Conservation (phyloP, 257 asterid species). For the Plantago major region DNA sequence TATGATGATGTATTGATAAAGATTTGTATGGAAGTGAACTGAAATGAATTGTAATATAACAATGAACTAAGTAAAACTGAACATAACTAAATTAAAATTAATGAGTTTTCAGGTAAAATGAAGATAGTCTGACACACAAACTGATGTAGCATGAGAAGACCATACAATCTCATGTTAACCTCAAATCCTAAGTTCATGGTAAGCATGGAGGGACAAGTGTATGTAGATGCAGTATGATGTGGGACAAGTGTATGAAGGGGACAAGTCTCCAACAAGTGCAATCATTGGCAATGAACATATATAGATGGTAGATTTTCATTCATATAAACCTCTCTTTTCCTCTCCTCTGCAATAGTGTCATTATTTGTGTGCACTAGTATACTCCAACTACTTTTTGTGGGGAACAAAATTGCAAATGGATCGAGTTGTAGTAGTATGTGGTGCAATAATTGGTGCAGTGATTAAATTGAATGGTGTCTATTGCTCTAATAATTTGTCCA, state of each 20-base stretch:
- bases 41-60: too few species aligned
- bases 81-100: too few species aligned
- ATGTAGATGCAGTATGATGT: slow-evolving; percentile 7
- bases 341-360: too few species aligned
- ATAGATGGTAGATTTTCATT: slow-evolving; percentile 19
- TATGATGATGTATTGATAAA: too few species aligned
- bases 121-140: too few species aligned
- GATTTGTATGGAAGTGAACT: too few species aligned
- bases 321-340: not conserved
- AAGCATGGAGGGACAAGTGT: not conserved
- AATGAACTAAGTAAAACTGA: too few species aligned
- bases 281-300: slow-evolving; percentile 36
- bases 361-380: not conserved
- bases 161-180: too few species aligned
- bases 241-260: slow-evolving; percentile 34
- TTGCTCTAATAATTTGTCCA: slow-evolving; percentile 18
- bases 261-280: slow-evolving; percentile 44
- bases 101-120: too few species aligned
- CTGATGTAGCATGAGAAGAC: too few species aligned
- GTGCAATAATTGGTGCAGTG: slow-evolving; percentile 38
- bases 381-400: slow-evolving; percentile 3
- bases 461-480: slow-evolving; percentile 26
- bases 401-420: slow-evolving; percentile 13
- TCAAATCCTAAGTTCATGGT: too few species aligned
- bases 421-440: slow-evolving; percentile 13